phyloP scores from a whole-genome alignment of 306 rosid species.

The Dalbergia cultrata region DNA sequence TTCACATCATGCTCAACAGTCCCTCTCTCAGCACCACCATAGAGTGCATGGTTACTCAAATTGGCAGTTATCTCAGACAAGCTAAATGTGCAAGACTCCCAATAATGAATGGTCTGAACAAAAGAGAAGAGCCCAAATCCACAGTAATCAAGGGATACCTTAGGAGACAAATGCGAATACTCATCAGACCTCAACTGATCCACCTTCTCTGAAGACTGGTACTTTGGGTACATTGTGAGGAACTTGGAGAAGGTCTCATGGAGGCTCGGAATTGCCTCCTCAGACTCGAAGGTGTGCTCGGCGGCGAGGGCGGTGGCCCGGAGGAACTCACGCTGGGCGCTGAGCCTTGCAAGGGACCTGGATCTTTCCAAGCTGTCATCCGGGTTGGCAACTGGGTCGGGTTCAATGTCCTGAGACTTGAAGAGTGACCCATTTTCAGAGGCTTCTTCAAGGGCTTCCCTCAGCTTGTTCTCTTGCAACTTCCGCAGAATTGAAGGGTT shows the following conservation, averaged over 20 bases:
- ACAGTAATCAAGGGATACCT: slow-evolving; percentile 99
- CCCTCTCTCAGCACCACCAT: slow-evolving; percentile 91
- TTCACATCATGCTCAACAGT: slow-evolving; percentile 90
- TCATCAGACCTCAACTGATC: slow-evolving; percentile 93
- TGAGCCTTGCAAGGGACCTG: slow-evolving; percentile 86
- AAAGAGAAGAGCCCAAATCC: slow-evolving; percentile 95
- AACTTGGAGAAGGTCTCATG: slow-evolving; percentile 78
- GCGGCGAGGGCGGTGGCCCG: slow-evolving; percentile 92
- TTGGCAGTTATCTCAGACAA: slow-evolving; percentile 96
- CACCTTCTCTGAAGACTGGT: slow-evolving; percentile 79
- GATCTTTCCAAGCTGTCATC: slow-evolving; percentile 80
- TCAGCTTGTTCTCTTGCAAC: slow-evolving; percentile 86
- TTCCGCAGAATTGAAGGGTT: slow-evolving; percentile 79
- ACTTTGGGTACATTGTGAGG: slow-evolving; percentile 93
- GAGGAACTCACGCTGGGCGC: slow-evolving; percentile 91
- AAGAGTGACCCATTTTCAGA: slow-evolving; percentile 90
- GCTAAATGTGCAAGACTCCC: slow-evolving; percentile 98
- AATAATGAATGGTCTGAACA: slow-evolving; percentile 87
- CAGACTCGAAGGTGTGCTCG: slow-evolving; percentile 77
- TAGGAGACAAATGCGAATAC: slow-evolving; percentile 79
- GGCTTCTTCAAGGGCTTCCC: slow-evolving; percentile 98
- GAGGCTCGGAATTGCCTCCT: slow-evolving; percentile 70
- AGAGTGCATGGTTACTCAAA: slow-evolving; percentile 90
- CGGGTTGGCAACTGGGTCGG: slow-evolving; percentile 66
- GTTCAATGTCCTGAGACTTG: slow-evolving; percentile 78